Conservation (phyloP, 805 yeast genomes). For the Candida krabiensis region DNA sequence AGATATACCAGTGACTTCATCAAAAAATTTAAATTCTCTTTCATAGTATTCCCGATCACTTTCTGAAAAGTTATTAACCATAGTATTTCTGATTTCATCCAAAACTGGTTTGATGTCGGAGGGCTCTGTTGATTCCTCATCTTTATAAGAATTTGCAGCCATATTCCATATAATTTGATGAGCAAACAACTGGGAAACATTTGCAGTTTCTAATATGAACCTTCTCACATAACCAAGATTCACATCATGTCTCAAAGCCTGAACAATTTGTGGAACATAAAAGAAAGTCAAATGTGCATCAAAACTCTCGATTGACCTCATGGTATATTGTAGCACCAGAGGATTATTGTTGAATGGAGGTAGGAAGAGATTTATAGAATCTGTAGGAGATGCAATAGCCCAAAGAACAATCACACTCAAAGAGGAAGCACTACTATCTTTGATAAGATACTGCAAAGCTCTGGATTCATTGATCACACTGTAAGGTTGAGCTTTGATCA, state of each 20-base stretch:
- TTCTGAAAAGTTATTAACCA: constrained; percentile 60
- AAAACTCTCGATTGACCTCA: constrained; percentile 85
- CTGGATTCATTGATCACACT: constrained; percentile 55
- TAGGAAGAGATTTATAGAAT: constrained; percentile 77
- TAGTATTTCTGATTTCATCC: constrained; percentile 66
- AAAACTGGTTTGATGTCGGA: constrained; percentile 81
- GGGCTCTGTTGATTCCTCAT: constrained; percentile 79
- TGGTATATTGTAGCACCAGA: constrained; percentile 76
- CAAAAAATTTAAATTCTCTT: constrained; percentile 84
- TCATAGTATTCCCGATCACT: constrained; percentile 69
- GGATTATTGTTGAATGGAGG: constrained; percentile 72
- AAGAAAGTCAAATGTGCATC: constrained; percentile 89
- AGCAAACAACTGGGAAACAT: constrained; percentile 86
- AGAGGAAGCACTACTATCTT: constrained; percentile 17
- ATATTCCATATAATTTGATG: constrained; percentile 99
- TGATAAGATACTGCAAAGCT: constrained; percentile 55
- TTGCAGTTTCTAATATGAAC: constrained; percentile 88
- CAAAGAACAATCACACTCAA: constrained; percentile 46
- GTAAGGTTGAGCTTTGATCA: constrained; percentile 58
- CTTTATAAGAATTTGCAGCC: constrained; percentile 88
- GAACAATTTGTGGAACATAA: constrained; percentile 98
- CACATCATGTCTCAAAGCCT: constrained; percentile 76
- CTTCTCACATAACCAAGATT: constrained; percentile 80
- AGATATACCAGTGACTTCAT: constrained; percentile 88
- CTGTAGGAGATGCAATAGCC: constrained; percentile 78